Evolutionary conservation across 1,139 yeast species (phyloP).

Genomic region (Scheffersomyces lignicola): DNA sequence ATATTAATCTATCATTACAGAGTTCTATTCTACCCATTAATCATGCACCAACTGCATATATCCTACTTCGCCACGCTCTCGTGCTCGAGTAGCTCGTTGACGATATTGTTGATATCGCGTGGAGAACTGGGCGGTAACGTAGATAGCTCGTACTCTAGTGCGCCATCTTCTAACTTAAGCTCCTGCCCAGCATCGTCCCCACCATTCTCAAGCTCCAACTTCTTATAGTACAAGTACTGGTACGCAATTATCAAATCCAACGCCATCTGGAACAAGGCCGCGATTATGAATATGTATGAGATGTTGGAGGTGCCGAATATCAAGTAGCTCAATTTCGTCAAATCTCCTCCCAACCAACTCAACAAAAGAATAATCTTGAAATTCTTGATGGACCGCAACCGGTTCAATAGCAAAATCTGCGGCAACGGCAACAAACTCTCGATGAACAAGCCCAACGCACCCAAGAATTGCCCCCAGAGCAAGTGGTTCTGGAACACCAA

Average conservation of each 20-base stretch:
- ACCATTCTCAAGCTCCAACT: constrained; percentile 7
- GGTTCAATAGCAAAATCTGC: constrained; percentile 71
- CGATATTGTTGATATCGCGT: constrained; percentile 1
- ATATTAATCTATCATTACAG: too few relatives aligned
- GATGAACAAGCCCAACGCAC: constrained; percentile 69
- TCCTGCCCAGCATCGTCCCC: constrained; percentile 6
- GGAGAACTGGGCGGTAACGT: not conserved
- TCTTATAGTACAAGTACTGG: constrained; percentile 63
- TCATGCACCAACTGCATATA: too few relatives aligned
- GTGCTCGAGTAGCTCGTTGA: constrained; percentile 1
- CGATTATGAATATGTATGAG: constrained; percentile 67
- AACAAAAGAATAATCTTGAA: constrained; percentile 72
- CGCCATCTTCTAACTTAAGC: not conserved
- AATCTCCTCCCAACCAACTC: constrained; percentile 90
- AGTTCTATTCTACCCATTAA: too few relatives aligned
- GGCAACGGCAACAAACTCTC: constrained; percentile 89
- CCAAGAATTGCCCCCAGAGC: constrained; percentile 58
- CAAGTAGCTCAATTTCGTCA: constrained; percentile 71
- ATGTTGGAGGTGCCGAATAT: constrained; percentile 71
- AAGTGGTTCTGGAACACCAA: constrained; percentile 37
- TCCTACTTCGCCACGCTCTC: too few relatives aligned
- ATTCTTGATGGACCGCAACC: constrained; percentile 71
- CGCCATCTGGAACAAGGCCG: constrained; percentile 79
- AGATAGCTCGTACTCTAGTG: not conserved
- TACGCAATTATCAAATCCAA: constrained; percentile 75